These are phyloP conservation scores for Trifolium fragiferum DNA, from an alignment of 306 rosid species.

Conservation along the genomic window DNA sequence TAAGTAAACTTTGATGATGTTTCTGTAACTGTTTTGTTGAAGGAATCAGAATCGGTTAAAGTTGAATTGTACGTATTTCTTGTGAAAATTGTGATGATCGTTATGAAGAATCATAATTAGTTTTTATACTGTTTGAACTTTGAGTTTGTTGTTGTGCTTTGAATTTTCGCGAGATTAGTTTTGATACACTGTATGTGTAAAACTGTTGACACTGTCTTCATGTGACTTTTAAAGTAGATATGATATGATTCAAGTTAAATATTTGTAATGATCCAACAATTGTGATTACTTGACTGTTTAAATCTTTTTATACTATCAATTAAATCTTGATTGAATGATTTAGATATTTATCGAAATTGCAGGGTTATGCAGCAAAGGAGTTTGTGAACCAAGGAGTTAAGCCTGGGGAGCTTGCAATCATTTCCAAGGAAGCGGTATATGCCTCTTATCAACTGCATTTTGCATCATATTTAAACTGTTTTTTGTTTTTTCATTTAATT, in stretches of 20 bases:
- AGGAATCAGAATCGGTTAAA: constrained; percentile 9
- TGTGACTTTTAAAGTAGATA: not conserved
- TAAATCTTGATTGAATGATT: not conserved
- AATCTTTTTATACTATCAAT: no score
- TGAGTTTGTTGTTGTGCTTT: not conserved
- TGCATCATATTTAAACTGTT: constrained; percentile 6
- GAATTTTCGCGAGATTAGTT: not conserved
- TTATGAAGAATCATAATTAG: not conserved
- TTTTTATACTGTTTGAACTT: not conserved
- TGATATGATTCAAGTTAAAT: not conserved
- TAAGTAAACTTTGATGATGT: not conserved
- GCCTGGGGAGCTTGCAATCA: constrained; percentile 87
- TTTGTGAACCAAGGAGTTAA: constrained; percentile 80
- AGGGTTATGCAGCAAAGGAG: constrained; percentile 99
- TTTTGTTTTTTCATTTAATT: constrained; percentile 4
- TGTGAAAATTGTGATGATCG: not conserved
- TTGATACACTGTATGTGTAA: not conserved
- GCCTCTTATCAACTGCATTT: constrained; percentile 6
- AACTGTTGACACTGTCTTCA: no score
- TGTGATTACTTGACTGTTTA: not conserved
- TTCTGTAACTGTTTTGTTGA: constrained; percentile 5
- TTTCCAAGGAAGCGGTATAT: constrained; percentile 92
- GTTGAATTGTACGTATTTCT: constrained; percentile 18
- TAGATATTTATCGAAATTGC: constrained; percentile 12
- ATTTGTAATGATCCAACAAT: not conserved